Conservation (phyloP, 1,284 basidiomycete species). For the Moesziomyces globuligerus region DNA sequence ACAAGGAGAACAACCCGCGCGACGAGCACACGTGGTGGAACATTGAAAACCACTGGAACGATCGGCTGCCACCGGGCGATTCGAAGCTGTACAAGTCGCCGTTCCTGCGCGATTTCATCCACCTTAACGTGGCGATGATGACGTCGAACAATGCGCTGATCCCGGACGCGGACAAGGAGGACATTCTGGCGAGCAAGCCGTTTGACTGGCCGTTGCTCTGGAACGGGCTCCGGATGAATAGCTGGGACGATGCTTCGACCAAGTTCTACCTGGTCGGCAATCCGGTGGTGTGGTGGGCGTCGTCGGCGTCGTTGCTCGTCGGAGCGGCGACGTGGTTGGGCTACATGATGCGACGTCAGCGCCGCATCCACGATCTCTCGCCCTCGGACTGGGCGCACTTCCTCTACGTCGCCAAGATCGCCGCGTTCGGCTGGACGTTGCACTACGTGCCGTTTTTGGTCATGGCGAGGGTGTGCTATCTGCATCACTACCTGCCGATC, state of each 20-base stretch:
- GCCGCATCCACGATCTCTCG: constrained; percentile 90
- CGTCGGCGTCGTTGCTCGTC: constrained; percentile 76
- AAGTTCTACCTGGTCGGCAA: constrained; percentile 96
- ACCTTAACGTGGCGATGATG: constrained; percentile 99
- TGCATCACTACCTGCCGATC: constrained; percentile 86
- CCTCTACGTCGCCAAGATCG: constrained; percentile 89
- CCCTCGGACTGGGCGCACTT: constrained; percentile 91
- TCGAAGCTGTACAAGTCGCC: constrained; percentile 86
- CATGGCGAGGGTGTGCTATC: constrained; percentile 76
- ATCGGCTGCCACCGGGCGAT: constrained; percentile 84
- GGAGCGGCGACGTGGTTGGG: constrained; percentile 73
- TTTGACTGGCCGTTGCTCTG: constrained; percentile 95
- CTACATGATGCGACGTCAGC: constrained; percentile 84
- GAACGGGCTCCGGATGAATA: constrained; percentile 87
- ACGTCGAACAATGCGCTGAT: constrained; percentile 97
- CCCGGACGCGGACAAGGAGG: constrained; percentile 97
- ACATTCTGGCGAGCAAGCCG: constrained; percentile 91
- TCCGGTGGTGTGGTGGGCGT: constrained; percentile 91
- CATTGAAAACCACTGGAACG: constrained; percentile 96
- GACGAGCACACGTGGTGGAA: constrained; percentile 97
- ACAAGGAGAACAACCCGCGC: constrained; percentile 82
- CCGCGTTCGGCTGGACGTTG: constrained; percentile 88
- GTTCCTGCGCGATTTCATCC: constrained; percentile 96
- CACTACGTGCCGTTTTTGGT: constrained; percentile 89
- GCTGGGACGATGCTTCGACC: constrained; percentile 86